Evolutionary conservation across 805 yeast genomes (phyloP), one percentile per base, ranked within the genome.

Genomic region (Saturnispora serradocipensis): DNA sequence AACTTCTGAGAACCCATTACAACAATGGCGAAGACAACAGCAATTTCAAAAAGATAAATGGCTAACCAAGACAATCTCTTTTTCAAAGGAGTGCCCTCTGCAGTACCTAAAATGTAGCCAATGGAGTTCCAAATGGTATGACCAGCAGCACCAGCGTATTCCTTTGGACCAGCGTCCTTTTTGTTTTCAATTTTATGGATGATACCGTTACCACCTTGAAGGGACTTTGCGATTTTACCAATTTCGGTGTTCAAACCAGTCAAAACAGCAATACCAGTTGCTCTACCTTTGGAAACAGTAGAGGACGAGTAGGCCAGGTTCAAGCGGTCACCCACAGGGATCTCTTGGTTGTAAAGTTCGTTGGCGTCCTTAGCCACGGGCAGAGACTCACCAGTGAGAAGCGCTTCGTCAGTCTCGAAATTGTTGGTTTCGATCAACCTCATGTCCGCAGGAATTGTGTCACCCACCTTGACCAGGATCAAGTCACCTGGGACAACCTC

Each of bases 321-420:
- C 53, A 79, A 63, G 43, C 91, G 70, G 62, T 86, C 91, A 48
- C 90, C 91, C 28, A 85, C 84, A 9, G 88, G 84, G 13, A 77
- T 67, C 48, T 55, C 59, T 49, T 63, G 64, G 15, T 49, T 39
- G 54, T 74, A 80, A 8, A 72, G 67, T 10, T 68, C 68, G 0
- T 63, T 59, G 25, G 70, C 73, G 46, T 75, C 72, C 62, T 84
- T 84, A 16, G 73, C 67, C n/a, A 85, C 77, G 2, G 96, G 90
- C 44, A 80, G 65, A 0, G 95, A 78, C 68, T 91, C 98, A 48
- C 98, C 98, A 0, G 98, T 90, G 53, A 91, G 73, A 34, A 89
- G 69, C 3, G 96, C 84, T 66, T 91, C 98, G 62, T 89, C 90
- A 10, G 87, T 78, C 63, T 84, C 90, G 56, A 85, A 80, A 63